Base-by-base conservation (phyloP, 2,329 filamentous ascomycete species). In the Neonectria coccinea region DNA sequence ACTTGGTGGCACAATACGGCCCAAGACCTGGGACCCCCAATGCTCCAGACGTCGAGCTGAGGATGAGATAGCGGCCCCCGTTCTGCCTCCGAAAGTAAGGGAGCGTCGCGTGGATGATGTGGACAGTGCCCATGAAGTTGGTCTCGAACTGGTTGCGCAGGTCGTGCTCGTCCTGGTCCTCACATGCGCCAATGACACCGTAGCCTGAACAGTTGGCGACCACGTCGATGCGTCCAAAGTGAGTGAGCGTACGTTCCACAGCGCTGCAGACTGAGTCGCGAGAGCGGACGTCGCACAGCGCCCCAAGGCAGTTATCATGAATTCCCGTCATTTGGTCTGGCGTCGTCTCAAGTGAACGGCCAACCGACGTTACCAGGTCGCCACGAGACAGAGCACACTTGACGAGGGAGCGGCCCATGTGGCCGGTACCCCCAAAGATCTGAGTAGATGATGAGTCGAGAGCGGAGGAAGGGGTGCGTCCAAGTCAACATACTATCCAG, bases 81-180 rank as follows among this genome's bases (percentile, higher is more conserved):
- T 86, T 85, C 68, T 93, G 90, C 67, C 89, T 85, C 56, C 95
- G 89, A 72, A 98, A 97, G 80, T 97, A 93, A 0, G 94, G 94
- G 41, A 98, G 82, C 1, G 92, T 94, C 20, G 92, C 83, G 77
- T 97, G 94, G 64, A 98, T 91, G 73, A 99, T 97, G 79, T 98
- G 92, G 64, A 98, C 80, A 0, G 94, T 97, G 58, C 96, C 96
- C 85, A 97, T 95, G 79, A 97, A 97, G 79, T 99, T 99, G 22
- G 94, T 97, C 83, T 97, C 93, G 80, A 98, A 97, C 79, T 98
- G 96, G 74, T 97, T 95, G 63, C 94, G 92, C 71, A 98, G 88
- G 76, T 98, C 96, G 78, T 94, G 91, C 77, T 97, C 93, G 78
- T 97, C 94, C 81, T 98, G 96, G 80, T 98, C 96, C 80, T 98